Base-by-base conservation (phyloP, 1,284 basidiomycete genomes). In the Sporisorium exsertum region DNA sequence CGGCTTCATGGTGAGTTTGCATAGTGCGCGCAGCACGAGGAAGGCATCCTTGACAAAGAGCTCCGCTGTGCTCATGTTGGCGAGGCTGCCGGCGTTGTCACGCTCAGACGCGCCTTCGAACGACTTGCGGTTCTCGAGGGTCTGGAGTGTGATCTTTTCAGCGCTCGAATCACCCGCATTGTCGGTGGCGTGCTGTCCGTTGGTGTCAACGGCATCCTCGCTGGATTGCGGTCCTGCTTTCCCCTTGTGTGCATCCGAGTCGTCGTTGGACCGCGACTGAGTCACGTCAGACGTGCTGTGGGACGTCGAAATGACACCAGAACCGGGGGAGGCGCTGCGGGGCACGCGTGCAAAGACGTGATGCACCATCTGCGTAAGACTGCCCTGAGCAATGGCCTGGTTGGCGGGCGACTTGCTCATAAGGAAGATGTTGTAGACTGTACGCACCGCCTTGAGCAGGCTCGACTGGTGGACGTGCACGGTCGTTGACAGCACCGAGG, bases 391-490 rank as follows among this genome's bases (percentile, higher is more conserved):
- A 37, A 85, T 82, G 26, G 80, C 82, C 61, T 84, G 83, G 47
- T 84, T 83, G 40, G 78, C 77, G 2, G 82, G 65, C 50, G 68
- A 78, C 61, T 82, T 82, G 65, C 77, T 78, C 64, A 83, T 77
- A 12, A 85, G 65, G 61, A 83, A 85, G 66, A 85, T 78, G 64
- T 85, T 84, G 78, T 85, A 85, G 35, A 83, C 82, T 7, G 84
- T 85, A n/a, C 83, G 72, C 3, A 85, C 82, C 29, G 95, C 80
- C 56, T 83, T 84, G 43, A 85, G 74, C 55, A 85, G 58, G 32
- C 78, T 81, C 29, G 79, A 79, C 68, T 85, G 84, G 49, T 84
- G 83, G 12, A 84, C 83, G 33, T 80, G 81, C 42, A 83, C 78
- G 20, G 66, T 64, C 16, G 79, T 81, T 5, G 82, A 83, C 3